Base-by-base conservation (phyloP, 177 flowering plant genomes). In the Vitis hybrid region DNA sequence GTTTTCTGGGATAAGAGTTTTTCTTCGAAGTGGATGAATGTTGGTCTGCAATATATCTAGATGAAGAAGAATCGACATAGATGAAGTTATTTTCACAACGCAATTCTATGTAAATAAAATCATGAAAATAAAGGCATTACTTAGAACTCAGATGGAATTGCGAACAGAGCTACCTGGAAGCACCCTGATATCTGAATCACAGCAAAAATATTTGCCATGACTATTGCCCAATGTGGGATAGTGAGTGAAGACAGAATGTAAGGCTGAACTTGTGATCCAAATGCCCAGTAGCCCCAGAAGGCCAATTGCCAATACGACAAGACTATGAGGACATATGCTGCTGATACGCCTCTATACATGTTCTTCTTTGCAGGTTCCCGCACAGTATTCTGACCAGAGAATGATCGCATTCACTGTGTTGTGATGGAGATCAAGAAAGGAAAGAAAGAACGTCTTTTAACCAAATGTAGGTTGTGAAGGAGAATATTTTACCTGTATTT, bases 41-140 rank as follows among this genome's bases (percentile, higher is more conserved):
- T 86, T 52, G 91, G 91, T 76, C 89, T 77, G 86, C 89, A 86
- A 67, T 86, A 88, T 74, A 88, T 88, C 89, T 86, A 51, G 60
- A 62, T 14, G 58, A 11, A 72, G 18, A 51, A 53, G 45, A 39
- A 39, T 4, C 1, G 4, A 39, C 45, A 39, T 39, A 45, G 26
- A 49, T 50, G 3, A 2, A 26, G 5, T 26, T 26, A 26, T 26
- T 26, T 26, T 26, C 29, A 26, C 29, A 26, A 26, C 0, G 29
- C 29, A 26, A 26, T 26, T 26, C 29, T 26, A 26, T 26, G 29
- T 26, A 26, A 26, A 26, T 26, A 26, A 26, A 26, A 26, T 26
- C 26, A 26, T 26, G 26, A 26, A 26, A 26, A 26, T 26, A 26
- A 26, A 26, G 29, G 29, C 29, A 45, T 62, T 18, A 29, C 18